Evolutionary conservation across 2,329 filamentous ascomycete genomes (phyloP), one percentile per base, ranked within the genome.

Genomic region (Scedosporium aurantiacum): DNA sequence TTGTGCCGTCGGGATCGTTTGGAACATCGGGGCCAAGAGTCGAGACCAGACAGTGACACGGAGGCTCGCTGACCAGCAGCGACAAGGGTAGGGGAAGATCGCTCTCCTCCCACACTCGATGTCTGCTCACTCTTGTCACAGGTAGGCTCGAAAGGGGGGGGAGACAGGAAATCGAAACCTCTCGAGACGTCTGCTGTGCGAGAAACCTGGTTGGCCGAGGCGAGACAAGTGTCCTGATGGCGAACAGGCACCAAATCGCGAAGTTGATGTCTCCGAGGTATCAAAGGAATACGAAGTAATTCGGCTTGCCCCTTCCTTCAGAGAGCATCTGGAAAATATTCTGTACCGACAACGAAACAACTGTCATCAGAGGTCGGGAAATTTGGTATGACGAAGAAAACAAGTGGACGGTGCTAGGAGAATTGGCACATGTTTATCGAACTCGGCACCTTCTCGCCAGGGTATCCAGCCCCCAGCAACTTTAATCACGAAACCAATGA

Each of bases 181-280:
- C 23, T 60, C 16, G 58, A 60, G 58, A 60, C 58, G 58, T 60
- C 58, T 37, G 27, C 10, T n/a, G 58, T 60, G 52, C 28, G 41
- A 60, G 58, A 50, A 60, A 60, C 41, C 58, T 50, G 58, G 58
- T 50, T 54, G 27, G 18, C 23, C 6, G 18, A 50, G 58, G 25
- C 43, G 47, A 52, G 43, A 52, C 41, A 47, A 27, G n/a, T 5
- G 37, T 27, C 37, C 40, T 27, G 27, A 50, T 60, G 43, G 58
- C 58, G 58, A 45, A 18, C 57, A 27, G 23, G 50, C 50, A 18
- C 18, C 14, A 12, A 52, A 52, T 52, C 47, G 47, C 25, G 23
- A 54, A 23, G 50, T 54, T 8, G 43, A 47, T 47, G 14, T 47
- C 18, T 47, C 43, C 21, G 21, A 18, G n/a, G n/a, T 25, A 6